phyloP scores from a whole-genome alignment of 2,329 filamentous ascomycete genomes.

The Aspergillus persii region DNA sequence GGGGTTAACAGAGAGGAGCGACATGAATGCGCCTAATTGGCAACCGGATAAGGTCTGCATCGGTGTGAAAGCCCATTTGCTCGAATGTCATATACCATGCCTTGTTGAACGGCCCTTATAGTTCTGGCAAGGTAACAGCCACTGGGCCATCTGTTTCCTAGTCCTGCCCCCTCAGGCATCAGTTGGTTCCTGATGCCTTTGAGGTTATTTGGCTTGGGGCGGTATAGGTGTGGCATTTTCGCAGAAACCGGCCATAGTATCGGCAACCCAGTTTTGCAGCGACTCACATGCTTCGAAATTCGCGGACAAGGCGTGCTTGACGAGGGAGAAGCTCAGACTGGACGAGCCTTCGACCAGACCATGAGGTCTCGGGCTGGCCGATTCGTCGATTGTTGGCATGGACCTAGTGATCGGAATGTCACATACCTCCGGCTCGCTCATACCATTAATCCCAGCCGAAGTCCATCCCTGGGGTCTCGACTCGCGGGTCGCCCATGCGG shows the following conservation, averaged over 20 bases:
- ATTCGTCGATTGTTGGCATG: slow-evolving; percentile 42
- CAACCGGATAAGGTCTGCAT: background rate
- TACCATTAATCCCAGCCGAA: slow-evolving; percentile 23
- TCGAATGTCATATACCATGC: background rate
- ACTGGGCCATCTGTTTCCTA: background rate
- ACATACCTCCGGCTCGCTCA: slow-evolving; percentile 25
- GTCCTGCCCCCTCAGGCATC: background rate
- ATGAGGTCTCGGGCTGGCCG: slow-evolving; percentile 49
- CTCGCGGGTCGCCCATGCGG: background rate
- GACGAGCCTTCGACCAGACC: slow-evolving; percentile 50
- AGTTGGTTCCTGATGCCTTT: background rate
- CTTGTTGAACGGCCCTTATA: background rate
- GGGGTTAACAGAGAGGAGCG: background rate
- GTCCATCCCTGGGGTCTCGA: background rate
- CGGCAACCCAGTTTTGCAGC: slow-evolving; percentile 46
- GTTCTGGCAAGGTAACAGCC: background rate
- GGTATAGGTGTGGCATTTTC: slow-evolving; percentile 37
- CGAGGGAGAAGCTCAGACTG: slow-evolving; percentile 44
- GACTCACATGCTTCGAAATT: background rate
- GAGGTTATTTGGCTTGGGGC: slow-evolving; percentile 26
- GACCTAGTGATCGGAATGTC: slow-evolving; percentile 3
- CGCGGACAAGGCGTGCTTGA: background rate
- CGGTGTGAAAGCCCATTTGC: background rate
- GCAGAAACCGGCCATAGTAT: slow-evolving; percentile 51
- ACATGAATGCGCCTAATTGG: background rate